Evolutionary conservation across 148 eudicot species (phyloP).

Genomic region (Chenopodium suecicum): DNA sequence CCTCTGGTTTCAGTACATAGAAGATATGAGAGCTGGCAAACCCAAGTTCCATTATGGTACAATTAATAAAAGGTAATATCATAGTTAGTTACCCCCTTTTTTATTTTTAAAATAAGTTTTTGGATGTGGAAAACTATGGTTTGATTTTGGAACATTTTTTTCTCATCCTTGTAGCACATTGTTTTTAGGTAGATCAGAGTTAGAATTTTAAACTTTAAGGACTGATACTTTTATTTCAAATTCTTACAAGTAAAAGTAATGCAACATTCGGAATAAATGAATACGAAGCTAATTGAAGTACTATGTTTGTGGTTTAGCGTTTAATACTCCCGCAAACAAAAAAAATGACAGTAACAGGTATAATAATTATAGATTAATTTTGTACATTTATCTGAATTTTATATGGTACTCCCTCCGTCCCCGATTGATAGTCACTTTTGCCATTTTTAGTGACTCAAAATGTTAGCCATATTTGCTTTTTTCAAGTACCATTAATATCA

Average conservation of each 20-base stretch:
- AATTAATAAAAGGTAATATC: constrained; percentile 76
- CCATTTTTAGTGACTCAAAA: too few relatives aligned
- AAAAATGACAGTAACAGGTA: neutral
- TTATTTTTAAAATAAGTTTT: neutral
- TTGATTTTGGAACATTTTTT: neutral
- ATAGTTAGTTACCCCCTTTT: neutral
- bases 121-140: neutral
- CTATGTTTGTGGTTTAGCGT: neutral
- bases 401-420: neutral
- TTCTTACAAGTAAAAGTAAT: neutral
- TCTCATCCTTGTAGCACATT: neutral
- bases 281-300: neutral
- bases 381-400: neutral
- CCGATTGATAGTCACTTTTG: too few relatives aligned
- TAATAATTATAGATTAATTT: too few relatives aligned
- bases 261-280: too few relatives aligned
- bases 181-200: neutral
- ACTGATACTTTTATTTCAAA: neutral
- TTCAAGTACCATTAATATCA: too few relatives aligned
- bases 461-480: too few relatives aligned
- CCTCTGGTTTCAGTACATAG: constrained; percentile 65
- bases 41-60: constrained; percentile 89
- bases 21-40: constrained; percentile 69
- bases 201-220: neutral
- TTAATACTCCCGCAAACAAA: neutral